Percentiles rank a stretch among this genome's conserved stretches.
Conservation (phyloP, 2,329 filamentous ascomycete genomes). For the Trichoderma semiorbis region DNA sequence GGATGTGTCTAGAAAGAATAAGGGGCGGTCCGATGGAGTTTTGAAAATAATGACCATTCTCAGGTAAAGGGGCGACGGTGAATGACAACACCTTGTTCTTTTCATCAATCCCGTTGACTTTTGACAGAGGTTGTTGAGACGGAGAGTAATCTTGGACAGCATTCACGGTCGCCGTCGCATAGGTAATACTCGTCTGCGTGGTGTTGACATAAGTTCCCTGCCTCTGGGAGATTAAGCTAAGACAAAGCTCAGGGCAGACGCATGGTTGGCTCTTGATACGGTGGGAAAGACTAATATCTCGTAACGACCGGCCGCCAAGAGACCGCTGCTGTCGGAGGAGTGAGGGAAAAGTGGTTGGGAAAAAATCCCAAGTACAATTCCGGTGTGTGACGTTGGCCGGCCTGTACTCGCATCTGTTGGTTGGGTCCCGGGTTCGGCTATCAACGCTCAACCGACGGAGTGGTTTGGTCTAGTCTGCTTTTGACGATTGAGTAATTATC, state of each 20-base stretch:
- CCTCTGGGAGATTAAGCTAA: neutral
- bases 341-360: neutral
- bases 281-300: neutral
- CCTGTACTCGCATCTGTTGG: neutral
- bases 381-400: neutral
- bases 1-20: neutral
- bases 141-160: neutral
- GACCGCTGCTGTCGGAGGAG: neutral
- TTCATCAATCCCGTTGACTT: neutral
- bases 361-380: neutral
- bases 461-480: neutral
- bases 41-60: neutral
- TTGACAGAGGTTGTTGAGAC: neutral
- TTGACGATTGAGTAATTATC: neutral
- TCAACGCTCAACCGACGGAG: neutral
- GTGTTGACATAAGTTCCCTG: neutral
- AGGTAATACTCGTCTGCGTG: neutral
- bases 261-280: neutral
- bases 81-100: neutral
- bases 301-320: neutral
- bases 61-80: neutral
- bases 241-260: neutral
- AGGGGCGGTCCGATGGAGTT: neutral
- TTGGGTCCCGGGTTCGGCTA: neutral
- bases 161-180: neutral